Conservation (phyloP, 768 basidiomycete genomes). For the Agaricus sinodeliciosus region DNA sequence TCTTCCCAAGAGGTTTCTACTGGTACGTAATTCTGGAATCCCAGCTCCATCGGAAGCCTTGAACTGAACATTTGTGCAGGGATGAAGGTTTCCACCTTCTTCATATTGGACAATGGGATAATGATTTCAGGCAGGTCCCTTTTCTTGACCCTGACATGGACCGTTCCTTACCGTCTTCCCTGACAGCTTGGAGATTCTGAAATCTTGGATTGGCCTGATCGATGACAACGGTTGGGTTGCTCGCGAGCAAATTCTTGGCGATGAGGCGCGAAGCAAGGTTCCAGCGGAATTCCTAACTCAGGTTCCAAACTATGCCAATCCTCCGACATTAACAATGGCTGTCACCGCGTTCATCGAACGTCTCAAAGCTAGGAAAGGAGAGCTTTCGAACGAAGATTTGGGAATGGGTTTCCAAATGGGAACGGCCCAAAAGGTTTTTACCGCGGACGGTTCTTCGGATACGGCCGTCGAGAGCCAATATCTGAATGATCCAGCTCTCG, state of each 20-base stretch:
- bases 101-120: conserved; percentile 91
- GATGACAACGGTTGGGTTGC: conserved; percentile 96
- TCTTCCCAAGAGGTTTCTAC: conserved; percentile 97
- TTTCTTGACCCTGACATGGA: background rate
- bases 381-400: conserved; percentile 54
- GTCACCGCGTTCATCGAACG: conserved; percentile 86
- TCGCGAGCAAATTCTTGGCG: conserved; percentile 93
- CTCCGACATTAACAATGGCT: conserved; percentile 91
- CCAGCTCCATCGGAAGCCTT: too few species aligned
- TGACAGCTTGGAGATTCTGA: conserved; percentile 77
- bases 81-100: conserved; percentile 96
- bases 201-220: conserved; percentile 84
- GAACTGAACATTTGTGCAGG: conserved; percentile 37
- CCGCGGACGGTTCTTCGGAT: conserved; percentile 3
- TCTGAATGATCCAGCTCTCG: conserved; percentile 54
- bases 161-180: background rate
- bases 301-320: conserved; percentile 91
- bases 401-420: conserved; percentile 57
- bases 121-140: conserved; percentile 49
- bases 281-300: conserved; percentile 89
- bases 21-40: conserved; percentile 43
- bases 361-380: conserved; percentile 36
- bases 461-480: conserved; percentile 30
- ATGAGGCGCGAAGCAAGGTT: conserved; percentile 92
- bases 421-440: conserved; percentile 49